Conservation (phyloP, 2,329 filamentous ascomycete species). For the Aspergillus transmontanensis region DNA sequence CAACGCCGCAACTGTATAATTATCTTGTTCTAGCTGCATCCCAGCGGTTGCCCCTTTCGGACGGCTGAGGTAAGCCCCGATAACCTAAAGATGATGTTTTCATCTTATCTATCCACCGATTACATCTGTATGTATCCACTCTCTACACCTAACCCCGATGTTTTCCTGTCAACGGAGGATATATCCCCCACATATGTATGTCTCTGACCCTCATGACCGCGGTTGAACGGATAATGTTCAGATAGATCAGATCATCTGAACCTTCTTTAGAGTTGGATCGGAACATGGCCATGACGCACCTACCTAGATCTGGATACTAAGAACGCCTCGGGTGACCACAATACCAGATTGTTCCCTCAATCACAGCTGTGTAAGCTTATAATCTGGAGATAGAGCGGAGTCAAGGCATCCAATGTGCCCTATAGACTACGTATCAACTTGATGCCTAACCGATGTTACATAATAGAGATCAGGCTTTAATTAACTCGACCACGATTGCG, state of each 20-base stretch:
- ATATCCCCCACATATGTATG: background rate
- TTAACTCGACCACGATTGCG: background rate
- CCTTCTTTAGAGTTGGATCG: background rate
- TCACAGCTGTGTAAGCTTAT: background rate
- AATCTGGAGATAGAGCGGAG: background rate
- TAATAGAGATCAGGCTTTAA: background rate
- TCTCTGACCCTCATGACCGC: background rate
- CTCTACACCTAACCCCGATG: background rate
- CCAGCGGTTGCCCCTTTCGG: background rate
- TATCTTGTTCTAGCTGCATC: background rate
- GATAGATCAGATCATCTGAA: background rate
- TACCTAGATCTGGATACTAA: background rate
- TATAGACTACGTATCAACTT: background rate
- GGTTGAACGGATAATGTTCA: background rate
- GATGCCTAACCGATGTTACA: background rate
- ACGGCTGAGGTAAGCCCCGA: background rate
- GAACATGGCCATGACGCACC: background rate
- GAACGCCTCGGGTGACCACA: background rate
- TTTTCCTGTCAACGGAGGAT: background rate
- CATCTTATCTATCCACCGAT: background rate
- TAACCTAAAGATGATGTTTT: background rate
- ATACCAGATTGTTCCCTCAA: background rate
- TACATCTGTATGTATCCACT: background rate
- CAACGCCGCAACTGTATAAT: constrained; percentile 27
- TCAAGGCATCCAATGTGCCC: background rate